Base-by-base conservation (phyloP, 805 yeast genomes). In the Tetrapisispora nanseiensis region DNA sequence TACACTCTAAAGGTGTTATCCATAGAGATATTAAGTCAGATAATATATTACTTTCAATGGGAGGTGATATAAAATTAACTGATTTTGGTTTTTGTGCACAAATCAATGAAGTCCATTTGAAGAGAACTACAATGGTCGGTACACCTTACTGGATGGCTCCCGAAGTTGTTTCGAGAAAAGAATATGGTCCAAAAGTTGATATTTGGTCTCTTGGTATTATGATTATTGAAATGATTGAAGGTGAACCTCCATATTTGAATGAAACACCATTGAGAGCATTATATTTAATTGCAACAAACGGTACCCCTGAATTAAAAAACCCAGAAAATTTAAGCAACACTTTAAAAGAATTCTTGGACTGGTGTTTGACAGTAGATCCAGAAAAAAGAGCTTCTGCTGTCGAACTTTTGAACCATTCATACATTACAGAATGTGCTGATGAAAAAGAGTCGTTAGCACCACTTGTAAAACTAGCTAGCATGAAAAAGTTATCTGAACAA, bases 111-210 rank as follows among this genome's bases (percentile, higher is more conserved):
- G 74, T 76, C 42, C 82, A 84, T 50, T 69, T 83, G 42, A 89
- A 90, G 62, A 78, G 99, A 61, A 87, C 95, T 3, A 92, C 99
- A 4, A 86, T 92, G 95, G 98, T 92, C 15, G 99, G 99, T 13
- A 92, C 99, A 0, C 98, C 99, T 12, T 92, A 92, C 62, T 92
- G 99, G 99, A 92, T 92, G 99, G 99, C 99, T 0, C 99, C 99
- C 1, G 99, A 92, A 62, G 96, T 92, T 41, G 96, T 92, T 22
- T 78, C 89, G 16, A 78, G 94, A 52, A 89, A 87, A 61, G 96
- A 89, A 57, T 92, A 92, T 59, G 98, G 95, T 28, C 92, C 95
- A 37, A 89, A 92, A 60, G 95, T 92, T 34, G 99, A 92, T 65
- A 81, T 92, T 39, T 92, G 99, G 99, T 86, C 96, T 7, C 67